Conservation (phyloP, 2,329 filamentous ascomycete genomes). For the Aureobasidium lini region DNA sequence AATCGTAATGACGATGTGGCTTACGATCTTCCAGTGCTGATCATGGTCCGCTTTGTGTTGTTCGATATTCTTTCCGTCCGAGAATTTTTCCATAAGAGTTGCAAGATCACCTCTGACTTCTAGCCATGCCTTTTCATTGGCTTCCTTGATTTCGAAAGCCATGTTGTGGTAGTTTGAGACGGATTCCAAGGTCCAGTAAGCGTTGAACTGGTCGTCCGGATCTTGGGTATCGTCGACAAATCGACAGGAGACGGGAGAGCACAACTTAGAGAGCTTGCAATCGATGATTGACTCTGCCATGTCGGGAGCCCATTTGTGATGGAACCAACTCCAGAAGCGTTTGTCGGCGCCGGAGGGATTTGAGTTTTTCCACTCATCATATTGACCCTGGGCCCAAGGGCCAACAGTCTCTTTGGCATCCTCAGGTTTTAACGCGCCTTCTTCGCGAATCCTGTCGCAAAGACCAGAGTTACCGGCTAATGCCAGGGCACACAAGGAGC, state of each 20-base stretch:
- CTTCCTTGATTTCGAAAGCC: background rate
- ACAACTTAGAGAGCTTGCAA: background rate
- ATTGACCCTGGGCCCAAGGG: background rate
- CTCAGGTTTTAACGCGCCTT: background rate
- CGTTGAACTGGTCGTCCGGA: background rate
- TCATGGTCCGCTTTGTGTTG: background rate
- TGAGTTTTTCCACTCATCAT: background rate
- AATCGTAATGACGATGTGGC: background rate
- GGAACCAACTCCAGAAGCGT: background rate
- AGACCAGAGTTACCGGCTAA: too few relatives aligned
- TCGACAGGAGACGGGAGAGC: background rate
- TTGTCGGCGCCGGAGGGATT: background rate
- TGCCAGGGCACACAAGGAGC: too few relatives aligned
- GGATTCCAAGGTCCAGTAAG: background rate
- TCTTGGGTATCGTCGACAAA: background rate
- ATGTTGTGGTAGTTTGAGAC: background rate
- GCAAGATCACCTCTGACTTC: background rate
- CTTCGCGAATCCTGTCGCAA: too few relatives aligned
- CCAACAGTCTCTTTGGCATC: background rate
- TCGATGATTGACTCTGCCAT: background rate
- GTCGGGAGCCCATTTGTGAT: background rate
- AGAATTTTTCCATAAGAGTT: background rate
- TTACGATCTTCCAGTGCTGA: background rate
- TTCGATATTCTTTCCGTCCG: background rate
- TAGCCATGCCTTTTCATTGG: background rate